Conservation (phyloP, 1,284 basidiomycete species). For the Paramarasmius palmivorus region DNA sequence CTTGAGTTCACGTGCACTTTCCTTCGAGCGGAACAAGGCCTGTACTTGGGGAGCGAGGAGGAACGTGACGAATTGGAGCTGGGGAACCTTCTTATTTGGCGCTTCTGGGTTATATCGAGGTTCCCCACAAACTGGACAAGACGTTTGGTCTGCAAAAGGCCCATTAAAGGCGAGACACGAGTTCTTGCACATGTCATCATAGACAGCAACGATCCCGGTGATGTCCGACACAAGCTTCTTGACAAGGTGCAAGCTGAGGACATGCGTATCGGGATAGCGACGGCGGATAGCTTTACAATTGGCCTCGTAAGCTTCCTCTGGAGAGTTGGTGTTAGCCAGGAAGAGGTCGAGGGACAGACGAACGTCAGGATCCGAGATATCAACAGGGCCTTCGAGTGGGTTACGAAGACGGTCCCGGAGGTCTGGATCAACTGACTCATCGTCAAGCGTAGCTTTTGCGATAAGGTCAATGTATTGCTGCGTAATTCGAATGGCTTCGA, state of each 20-base stretch:
- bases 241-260: slow-evolving; percentile 27
- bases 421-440: no score
- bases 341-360: no score
- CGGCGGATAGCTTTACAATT: slow-evolving; percentile 12
- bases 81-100: slow-evolving; percentile 13
- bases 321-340: no score
- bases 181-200: slow-evolving; percentile 33
- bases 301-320: slow-evolving; percentile 23
- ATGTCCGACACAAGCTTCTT: slow-evolving; percentile 23
- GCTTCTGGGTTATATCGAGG: slow-evolving; percentile 16
- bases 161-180: slow-evolving; percentile 34
- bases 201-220: slow-evolving; percentile 25
- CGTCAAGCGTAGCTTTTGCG: no score
- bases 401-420: no score
- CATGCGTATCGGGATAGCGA: slow-evolving; percentile 20
- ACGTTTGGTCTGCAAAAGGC: slow-evolving; percentile 22
- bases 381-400: no score
- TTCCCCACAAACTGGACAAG: slow-evolving; percentile 21
- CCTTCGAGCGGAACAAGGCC: slow-evolving; percentile 23
- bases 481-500: no score
- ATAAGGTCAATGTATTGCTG: no score
- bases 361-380: no score
- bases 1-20: slow-evolving; percentile 24
- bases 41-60: slow-evolving; percentile 37
- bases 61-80: slow-evolving; percentile 30